Percentiles rank a stretch among this genome's conserved stretches.
Conservation (phyloP, 345 rosid species). For the Gossypium thurberi region DNA sequence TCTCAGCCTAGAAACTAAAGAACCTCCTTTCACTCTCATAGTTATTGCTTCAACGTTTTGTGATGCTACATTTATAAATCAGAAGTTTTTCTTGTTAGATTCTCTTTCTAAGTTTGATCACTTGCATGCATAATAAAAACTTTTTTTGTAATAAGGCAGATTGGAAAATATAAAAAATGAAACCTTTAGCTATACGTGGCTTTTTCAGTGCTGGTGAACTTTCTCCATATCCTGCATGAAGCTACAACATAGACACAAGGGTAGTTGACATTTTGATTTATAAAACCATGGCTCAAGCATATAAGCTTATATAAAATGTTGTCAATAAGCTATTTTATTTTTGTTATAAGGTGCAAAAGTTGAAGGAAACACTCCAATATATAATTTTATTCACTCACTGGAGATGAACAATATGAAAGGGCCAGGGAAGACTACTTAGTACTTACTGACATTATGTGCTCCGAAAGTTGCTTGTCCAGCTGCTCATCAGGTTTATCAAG, state of each 20-base stretch:
- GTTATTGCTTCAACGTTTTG: constrained; percentile 33
- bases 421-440: constrained; percentile 46
- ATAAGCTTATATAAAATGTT: not conserved
- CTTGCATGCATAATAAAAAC: not conserved
- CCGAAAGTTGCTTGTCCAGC: constrained; percentile 85
- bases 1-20: constrained; percentile 76
- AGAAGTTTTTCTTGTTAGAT: constrained; percentile 13
- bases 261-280: not conserved
- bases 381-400: not conserved
- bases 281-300: not conserved
- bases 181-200: constrained; percentile 37
- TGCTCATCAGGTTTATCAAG: constrained; percentile 95
- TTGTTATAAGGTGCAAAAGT: not conserved
- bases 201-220: constrained; percentile 44
- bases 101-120: not conserved
- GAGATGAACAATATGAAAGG: constrained; percentile 12
- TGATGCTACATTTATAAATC: constrained; percentile 35
- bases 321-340: not conserved
- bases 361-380: not conserved
- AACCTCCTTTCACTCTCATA: constrained; percentile 36
- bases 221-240: constrained; percentile 67
- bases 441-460: constrained; percentile 95
- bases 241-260: constrained; percentile 40
- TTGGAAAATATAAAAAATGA: not conserved
- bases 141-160: not conserved